These are phyloP conservation scores for sunflower (Helianthus annuus) DNA, from an alignment of 129 eudicot species.

Conservation along the genomic window DNA sequence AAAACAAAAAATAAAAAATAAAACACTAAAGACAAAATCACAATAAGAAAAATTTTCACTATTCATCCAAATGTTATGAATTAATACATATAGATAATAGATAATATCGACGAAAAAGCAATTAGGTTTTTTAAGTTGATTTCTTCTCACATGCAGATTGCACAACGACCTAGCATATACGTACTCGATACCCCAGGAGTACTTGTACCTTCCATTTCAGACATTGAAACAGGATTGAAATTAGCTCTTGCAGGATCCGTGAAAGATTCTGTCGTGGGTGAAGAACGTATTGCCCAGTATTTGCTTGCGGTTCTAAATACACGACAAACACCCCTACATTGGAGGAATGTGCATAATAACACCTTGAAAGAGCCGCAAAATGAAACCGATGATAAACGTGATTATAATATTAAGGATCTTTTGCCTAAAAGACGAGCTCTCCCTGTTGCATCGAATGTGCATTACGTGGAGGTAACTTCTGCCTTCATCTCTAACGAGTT, in stretches of 20 bases:
- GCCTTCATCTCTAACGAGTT: background rate
- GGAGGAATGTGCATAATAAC: slow-evolving; percentile 54
- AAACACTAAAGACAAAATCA: too few relatives aligned
- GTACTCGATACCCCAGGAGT: slow-evolving; percentile 98
- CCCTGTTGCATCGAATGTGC: slow-evolving; percentile 50
- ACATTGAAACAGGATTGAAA: slow-evolving; percentile 85
- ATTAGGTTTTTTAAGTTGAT: slow-evolving; percentile 18
- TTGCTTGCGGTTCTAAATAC: slow-evolving; percentile 84
- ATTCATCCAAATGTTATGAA: too few relatives aligned
- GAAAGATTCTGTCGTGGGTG: slow-evolving; percentile 96
- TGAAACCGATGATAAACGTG: slow-evolving; percentile 33
- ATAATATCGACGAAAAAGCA: too few relatives aligned
- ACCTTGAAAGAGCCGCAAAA: slow-evolving; percentile 33
- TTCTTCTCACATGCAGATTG: slow-evolving; percentile 54
- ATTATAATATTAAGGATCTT: slow-evolving; percentile 65
- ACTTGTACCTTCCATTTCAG: slow-evolving; percentile 81
- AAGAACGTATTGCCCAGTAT: slow-evolving; percentile 94
- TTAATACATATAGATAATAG: too few relatives aligned
- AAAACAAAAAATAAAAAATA: too few relatives aligned
- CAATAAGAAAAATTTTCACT: too few relatives aligned
- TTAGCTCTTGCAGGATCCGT: slow-evolving; percentile 95
- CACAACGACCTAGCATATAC: slow-evolving; percentile 93
- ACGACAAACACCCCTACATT: slow-evolving; percentile 89
- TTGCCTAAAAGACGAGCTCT: slow-evolving; percentile 57
- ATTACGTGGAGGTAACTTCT: slow-evolving; percentile 74